Evolutionary conservation across 495 filamentous ascomycete species (phyloP).

Genomic region (Pyronema domesticum): DNA sequence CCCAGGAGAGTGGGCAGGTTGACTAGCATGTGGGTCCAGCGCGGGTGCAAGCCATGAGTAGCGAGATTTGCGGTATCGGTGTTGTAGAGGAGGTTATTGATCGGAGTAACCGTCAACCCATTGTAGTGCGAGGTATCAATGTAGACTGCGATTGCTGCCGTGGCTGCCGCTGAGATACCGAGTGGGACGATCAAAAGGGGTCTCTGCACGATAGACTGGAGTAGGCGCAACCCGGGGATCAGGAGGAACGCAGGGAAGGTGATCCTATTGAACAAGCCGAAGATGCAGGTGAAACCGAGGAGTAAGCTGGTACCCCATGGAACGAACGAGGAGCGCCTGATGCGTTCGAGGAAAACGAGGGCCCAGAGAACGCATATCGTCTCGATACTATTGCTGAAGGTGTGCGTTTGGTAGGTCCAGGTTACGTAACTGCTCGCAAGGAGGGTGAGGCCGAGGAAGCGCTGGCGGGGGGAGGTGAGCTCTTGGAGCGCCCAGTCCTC

Average conservation of each 20-base stretch:
- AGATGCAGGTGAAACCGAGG: conserved; percentile 61
- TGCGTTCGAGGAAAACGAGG: conserved; percentile 72
- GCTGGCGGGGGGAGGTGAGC: conserved; percentile 54
- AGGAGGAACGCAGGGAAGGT: conserved; percentile 87
- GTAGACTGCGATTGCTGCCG: conserved; percentile 51
- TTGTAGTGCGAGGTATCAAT: conserved; percentile 58
- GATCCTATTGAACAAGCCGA: conserved; percentile 86
- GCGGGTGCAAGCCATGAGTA: conserved; percentile 77
- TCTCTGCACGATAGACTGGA: conserved; percentile 57
- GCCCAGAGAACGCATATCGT: conserved; percentile 83
- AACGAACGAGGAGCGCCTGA: conserved; percentile 22
- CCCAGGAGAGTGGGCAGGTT: conserved; percentile 83
- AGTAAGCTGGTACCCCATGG: conserved; percentile 27
- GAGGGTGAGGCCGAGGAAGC: conserved; percentile 53
- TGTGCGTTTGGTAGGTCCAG: conserved; percentile 97
- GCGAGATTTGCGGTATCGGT: conserved; percentile 57
- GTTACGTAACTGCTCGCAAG: conserved; percentile 94
- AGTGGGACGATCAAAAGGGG: conserved; percentile 50
- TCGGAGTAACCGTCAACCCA: conserved; percentile 43
- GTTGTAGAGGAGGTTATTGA: conserved; percentile 89
- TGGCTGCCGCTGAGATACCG: conserved; percentile 38
- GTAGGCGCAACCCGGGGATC: conserved; percentile 57
- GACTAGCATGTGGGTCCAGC: conserved; percentile 69
- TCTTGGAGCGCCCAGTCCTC: conserved; percentile 97
- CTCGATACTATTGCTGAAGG: conserved; percentile 94